Percentiles rank a stretch among this genome's conserved stretches.
These are phyloP conservation scores for Botryotinia calthae DNA, from an alignment of 2,329 filamentous ascomycete genomes.

Conservation along the genomic window DNA sequence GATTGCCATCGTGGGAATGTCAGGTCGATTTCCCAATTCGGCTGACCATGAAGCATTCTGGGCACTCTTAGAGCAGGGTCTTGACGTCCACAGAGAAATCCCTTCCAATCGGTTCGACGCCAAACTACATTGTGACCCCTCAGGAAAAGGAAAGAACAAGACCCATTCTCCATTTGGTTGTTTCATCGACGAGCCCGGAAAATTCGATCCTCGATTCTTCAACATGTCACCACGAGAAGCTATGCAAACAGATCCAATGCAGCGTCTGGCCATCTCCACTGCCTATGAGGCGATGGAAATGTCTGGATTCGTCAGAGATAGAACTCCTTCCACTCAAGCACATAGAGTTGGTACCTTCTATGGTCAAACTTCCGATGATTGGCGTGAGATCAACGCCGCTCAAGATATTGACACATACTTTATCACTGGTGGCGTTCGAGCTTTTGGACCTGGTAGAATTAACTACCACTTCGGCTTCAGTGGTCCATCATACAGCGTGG, in stretches of 20 bases:
- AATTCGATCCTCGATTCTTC: conserved; percentile 78
- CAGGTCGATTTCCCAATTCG: conserved; percentile 72
- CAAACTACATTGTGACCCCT: conserved; percentile 67
- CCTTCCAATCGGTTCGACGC: conserved; percentile 64
- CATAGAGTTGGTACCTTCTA: conserved; percentile 28
- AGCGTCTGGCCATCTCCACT: conserved; percentile 70
- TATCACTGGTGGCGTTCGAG: conserved; percentile 32
- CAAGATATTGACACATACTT: conserved; percentile 35
- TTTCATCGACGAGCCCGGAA: conserved; percentile 65
- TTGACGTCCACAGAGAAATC: conserved; percentile 65
- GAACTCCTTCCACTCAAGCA: conserved; percentile 43
- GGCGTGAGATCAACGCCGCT: conserved; percentile 25
- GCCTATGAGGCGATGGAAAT: conserved; percentile 60
- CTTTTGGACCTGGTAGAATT: conserved; percentile 37
- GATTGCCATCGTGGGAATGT: conserved; percentile 75
- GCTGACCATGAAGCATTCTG: conserved; percentile 69
- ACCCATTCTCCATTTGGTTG: conserved; percentile 73
- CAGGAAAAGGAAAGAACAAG: conserved; percentile 70
- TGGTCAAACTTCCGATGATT: conserved; percentile 28
- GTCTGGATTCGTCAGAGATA: conserved; percentile 22
- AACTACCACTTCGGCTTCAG: conserved; percentile 44
- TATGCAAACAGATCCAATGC: conserved; percentile 75
- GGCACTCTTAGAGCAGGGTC: conserved; percentile 70
- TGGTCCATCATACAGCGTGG: conserved; percentile 54
- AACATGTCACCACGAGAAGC: conserved; percentile 81